These are phyloP conservation scores for Eucalyptus grandis DNA, from an alignment of 345 rosid genomes.

Conservation along the genomic window DNA sequence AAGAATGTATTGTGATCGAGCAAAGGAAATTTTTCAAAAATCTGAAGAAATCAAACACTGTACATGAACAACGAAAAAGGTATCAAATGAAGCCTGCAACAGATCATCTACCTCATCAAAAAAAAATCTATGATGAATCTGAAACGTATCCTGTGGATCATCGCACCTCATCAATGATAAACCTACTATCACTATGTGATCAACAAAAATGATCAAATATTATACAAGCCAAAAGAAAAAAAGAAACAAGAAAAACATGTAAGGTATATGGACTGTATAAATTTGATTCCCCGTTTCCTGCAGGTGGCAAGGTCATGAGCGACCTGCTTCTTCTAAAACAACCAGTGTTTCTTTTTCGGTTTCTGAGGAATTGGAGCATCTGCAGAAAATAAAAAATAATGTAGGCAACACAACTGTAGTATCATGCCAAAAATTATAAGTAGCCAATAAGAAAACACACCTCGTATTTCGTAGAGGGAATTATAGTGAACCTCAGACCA, in stretches of 20 bases:
- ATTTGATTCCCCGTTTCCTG: background rate
- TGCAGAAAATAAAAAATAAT: constrained; percentile 3
- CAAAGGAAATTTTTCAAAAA: background rate
- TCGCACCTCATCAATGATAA: background rate
- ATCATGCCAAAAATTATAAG: background rate
- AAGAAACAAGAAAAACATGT: background rate
- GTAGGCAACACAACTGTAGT: too few relatives aligned
- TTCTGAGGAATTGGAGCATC: constrained; percentile 56
- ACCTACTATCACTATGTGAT: background rate
- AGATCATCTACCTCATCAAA: background rate
- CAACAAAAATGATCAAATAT: background rate
- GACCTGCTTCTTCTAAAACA: constrained; percentile 38
- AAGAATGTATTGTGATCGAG: background rate
- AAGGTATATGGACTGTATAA: background rate
- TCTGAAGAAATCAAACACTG: background rate
- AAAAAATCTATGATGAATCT: background rate
- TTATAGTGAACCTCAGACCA: constrained; percentile 99
- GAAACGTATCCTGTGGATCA: background rate
- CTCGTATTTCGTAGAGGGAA: constrained; percentile 78
- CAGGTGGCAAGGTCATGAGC: background rate
- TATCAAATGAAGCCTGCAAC: background rate
- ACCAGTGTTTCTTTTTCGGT: constrained; percentile 92
- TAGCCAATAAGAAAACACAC: constrained; percentile 18
- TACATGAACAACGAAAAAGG: background rate
- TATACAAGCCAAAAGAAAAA: background rate